Conservation (phyloP, 805 yeast genomes). For the Ogataea salicorniae region DNA sequence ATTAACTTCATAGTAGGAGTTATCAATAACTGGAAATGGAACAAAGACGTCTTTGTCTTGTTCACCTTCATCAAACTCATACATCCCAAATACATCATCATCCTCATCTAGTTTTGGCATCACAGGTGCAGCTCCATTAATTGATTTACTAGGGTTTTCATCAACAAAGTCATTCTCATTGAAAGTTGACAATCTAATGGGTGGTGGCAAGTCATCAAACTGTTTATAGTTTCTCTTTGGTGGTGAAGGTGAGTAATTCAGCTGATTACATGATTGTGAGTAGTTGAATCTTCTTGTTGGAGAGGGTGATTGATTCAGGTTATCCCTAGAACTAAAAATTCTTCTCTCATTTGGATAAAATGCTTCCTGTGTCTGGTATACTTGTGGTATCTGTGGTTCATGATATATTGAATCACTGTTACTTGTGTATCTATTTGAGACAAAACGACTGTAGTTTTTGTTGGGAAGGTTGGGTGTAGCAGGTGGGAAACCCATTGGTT, state of each 20-base stretch:
- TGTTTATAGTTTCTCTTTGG: neutral
- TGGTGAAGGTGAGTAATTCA: constrained; percentile 20
- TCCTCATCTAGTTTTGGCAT: constrained; percentile 3
- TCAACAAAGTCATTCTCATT: constrained; percentile 5
- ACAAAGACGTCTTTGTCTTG: constrained; percentile 25
- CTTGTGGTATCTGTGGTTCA: neutral
- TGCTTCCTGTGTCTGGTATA: constrained; percentile 7
- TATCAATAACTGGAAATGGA: constrained; percentile 30
- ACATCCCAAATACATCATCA: constrained; percentile 18
- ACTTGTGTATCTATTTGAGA: neutral
- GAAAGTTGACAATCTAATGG: constrained; percentile 10
- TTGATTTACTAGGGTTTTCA: neutral
- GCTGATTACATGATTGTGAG: constrained; percentile 17
- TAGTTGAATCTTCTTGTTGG: constrained; percentile 13
- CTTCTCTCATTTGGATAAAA: constrained; percentile 3
- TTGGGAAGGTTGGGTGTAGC: no score
- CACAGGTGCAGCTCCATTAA: neutral
- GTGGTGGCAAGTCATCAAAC: neutral
- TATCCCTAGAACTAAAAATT: constrained; percentile 4
- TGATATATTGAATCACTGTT: neutral
- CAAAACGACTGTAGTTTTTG: neutral
- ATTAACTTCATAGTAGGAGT: constrained; percentile 31
- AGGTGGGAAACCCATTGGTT: constrained; percentile 11
- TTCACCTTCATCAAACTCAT: constrained; percentile 24
- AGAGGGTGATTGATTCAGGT: constrained; percentile 8